A percentile compares a stretch with the other conserved stretches of the same genome.
Conservation (phyloP, 2,329 filamentous ascomycete genomes). For the Phialocephala subalpina region DNA sequence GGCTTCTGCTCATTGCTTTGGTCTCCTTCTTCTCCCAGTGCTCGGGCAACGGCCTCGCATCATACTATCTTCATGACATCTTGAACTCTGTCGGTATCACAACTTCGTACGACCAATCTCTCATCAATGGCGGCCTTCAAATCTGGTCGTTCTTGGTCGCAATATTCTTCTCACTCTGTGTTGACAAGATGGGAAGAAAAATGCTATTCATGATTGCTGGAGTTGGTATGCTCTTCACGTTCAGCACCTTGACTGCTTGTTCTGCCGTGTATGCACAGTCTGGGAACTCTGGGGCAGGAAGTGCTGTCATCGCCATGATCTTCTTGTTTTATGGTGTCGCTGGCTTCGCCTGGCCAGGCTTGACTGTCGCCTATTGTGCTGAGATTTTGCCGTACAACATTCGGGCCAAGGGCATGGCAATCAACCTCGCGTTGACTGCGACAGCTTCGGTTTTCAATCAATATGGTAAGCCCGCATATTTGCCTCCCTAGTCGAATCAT, state of each 20-base stretch:
- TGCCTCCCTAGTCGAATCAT: neutral
- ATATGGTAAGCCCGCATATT: slow-evolving; percentile 21
- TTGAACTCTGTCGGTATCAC: slow-evolving; percentile 36
- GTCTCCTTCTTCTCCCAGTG: slow-evolving; percentile 73
- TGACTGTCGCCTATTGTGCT: slow-evolving; percentile 38
- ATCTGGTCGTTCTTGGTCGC: slow-evolving; percentile 49
- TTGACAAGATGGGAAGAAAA: slow-evolving; percentile 44
- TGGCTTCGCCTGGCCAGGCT: slow-evolving; percentile 37
- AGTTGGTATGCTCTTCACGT: slow-evolving; percentile 39
- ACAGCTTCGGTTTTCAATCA: slow-evolving; percentile 32
- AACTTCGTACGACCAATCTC: slow-evolving; percentile 32
- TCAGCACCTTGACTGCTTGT: slow-evolving; percentile 16
- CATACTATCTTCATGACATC: slow-evolving; percentile 58
- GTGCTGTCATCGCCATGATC: slow-evolving; percentile 55
- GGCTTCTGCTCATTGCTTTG: slow-evolving; percentile 66
- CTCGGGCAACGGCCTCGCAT: slow-evolving; percentile 72
- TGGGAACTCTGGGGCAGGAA: slow-evolving; percentile 43
- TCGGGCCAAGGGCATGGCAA: slow-evolving; percentile 46
- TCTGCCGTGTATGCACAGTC: slow-evolving; percentile 27
- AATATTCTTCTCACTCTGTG: slow-evolving; percentile 46
- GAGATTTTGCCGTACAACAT: slow-evolving; percentile 51
- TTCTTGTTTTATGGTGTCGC: slow-evolving; percentile 53
- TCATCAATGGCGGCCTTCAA: slow-evolving; percentile 43
- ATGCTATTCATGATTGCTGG: slow-evolving; percentile 41
- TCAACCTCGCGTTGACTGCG: slow-evolving; percentile 39